phyloP scores from a whole-genome alignment of 805 yeast genomes.

The Saccharomycodes ludwigii region DNA sequence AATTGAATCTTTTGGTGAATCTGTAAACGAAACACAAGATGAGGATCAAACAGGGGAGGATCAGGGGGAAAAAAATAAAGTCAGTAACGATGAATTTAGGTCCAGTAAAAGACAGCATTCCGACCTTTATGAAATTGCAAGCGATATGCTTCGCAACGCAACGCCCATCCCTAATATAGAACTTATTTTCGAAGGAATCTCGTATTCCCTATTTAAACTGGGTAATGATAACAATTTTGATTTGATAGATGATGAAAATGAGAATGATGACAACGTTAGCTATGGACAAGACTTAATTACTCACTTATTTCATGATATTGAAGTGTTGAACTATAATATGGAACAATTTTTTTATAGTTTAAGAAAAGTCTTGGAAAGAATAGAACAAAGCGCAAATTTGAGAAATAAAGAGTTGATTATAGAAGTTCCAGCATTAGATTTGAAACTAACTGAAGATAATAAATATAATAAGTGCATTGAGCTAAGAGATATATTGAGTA shows the following conservation, averaged over 20 bases:
- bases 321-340: slow-evolving; percentile 6
- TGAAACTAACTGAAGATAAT: slow-evolving; percentile 23
- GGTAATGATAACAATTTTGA: slow-evolving; percentile 7
- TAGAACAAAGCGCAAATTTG: slow-evolving; percentile 1
- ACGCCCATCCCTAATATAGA: too few relatives aligned
- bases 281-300: slow-evolving; percentile 7
- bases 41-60: slow-evolving; percentile 10
- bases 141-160: too few relatives aligned
- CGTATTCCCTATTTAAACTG: too few relatives aligned
- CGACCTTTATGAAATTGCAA: too few relatives aligned
- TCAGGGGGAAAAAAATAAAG: slow-evolving; percentile 6
- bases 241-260: slow-evolving; percentile 7
- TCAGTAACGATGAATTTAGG: slow-evolving; percentile 7
- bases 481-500: slow-evolving; percentile 20
- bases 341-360: neutral
- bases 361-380: neutral
- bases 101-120: neutral
- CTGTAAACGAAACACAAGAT: slow-evolving; percentile 9
- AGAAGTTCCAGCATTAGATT: slow-evolving; percentile 18
- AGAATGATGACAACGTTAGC: slow-evolving; percentile 5
- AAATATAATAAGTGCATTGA: slow-evolving; percentile 20
- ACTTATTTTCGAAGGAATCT: too few relatives aligned
- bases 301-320: slow-evolving; percentile 13
- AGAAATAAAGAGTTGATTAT: slow-evolving; percentile 16
- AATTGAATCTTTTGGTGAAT: too few relatives aligned